Evolutionary conservation across 73 alveolate genomes (phyloP).

Genomic region (Paramecium caudatum): DNA sequence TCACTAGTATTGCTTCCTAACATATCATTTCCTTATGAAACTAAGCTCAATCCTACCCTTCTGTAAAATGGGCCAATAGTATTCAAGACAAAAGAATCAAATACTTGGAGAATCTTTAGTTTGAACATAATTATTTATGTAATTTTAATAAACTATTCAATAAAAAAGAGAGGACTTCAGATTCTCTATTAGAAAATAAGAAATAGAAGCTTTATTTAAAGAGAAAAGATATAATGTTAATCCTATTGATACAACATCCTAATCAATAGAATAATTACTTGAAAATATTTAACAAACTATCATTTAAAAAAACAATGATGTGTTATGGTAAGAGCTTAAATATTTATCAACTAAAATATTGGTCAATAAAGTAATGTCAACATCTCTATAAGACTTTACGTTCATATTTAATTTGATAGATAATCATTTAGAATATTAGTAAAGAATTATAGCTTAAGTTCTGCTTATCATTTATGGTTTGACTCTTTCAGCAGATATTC

Average conservation of each 20-base stretch:
- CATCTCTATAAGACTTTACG: neutral
- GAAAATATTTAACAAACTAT: no score
- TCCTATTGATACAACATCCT: no score
- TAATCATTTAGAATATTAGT: neutral
- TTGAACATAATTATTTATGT: conserved; percentile 49
- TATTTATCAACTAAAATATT: neutral
- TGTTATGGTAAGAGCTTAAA: no score
- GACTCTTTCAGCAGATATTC: neutral
- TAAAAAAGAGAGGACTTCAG: conserved; percentile 30
- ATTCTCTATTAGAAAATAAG: neutral
- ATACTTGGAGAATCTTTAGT: conserved; percentile 39
- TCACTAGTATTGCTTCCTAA: conserved; percentile 67
- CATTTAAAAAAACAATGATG: no score
- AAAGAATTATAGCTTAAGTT: neutral
- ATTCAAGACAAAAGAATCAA: conserved; percentile 53
- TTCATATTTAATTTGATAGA: neutral
- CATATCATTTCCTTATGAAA: conserved; percentile 53
- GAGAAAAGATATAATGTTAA: neutral
- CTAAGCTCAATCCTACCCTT: conserved; percentile 65
- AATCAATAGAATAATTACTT: no score
- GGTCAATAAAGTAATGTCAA: conserved; percentile 1
- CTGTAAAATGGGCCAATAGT: conserved; percentile 68
- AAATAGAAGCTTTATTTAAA: neutral
- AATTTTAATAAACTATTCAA: neutral
- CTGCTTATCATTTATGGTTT: conserved; percentile 17